Base-by-base conservation (phyloP, 2,329 filamentous ascomycete species). In the Hirsutella thompsonii region DNA sequence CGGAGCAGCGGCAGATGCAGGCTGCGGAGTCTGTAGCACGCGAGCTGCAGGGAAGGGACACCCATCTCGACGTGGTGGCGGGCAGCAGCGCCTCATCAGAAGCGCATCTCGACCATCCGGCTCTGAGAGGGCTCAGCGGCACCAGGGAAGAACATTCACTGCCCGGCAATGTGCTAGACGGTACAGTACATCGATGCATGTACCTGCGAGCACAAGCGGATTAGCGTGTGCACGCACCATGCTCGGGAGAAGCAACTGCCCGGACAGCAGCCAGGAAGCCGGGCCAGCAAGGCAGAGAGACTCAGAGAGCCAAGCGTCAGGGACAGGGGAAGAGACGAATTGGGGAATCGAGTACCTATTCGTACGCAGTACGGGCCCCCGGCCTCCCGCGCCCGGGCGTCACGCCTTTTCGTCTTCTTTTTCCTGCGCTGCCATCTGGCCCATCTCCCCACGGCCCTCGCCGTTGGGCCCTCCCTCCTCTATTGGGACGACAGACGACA, bases 41-140 rank as follows among this genome's bases (percentile, higher is more conserved):
- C 49, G 45, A 46, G 40, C 44, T 50, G 52, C 49, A 53, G 51
- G 43, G 46, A 46, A 41, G 42, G 23, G 21, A 14, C 33, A n/a
- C 28, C 32, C 32, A 33, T 16, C 30, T 34, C 19, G 32, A 28
- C 37, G 19, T 4, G 35, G 10, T 21, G 19, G 35, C 11, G 34
- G 34, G n/a, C n/a, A 36, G 20, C 36, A 26, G 36, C 36, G 36
- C 36, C 18, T 36, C 34, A 36, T 20, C 34, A 36, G 16, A 20
- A 19, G 10, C 18, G 34, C 34, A 36, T 36, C 34, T 36, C 18
- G 34, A 16, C 32, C 32, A 34, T 16, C 11, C 14, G 16, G 32
- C 14, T 18, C 18, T 16, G 14, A 8, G 30, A 33, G 11, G 32
- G 32, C 32, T 26, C 23, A 26, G 23, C 23, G 23, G 23, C 23